Evolutionary conservation across 2,329 filamentous ascomycete species (phyloP).

Genomic region (Hypoxylon sp.): DNA sequence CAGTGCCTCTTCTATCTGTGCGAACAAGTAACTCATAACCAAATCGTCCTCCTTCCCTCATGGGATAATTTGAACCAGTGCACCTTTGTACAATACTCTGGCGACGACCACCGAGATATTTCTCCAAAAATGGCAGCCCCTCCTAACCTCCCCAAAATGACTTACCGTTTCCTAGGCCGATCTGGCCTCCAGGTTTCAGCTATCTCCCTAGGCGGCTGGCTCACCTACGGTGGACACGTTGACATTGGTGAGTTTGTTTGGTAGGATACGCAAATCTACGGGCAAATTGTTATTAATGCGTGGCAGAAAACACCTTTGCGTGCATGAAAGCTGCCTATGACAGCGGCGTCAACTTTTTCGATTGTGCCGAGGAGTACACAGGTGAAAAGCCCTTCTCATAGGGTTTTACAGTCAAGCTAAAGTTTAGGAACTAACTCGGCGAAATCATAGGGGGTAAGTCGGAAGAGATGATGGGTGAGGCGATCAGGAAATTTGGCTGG

Average conservation of each 20-base stretch:
- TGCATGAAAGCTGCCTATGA: conserved; percentile 75
- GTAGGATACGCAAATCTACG: background rate
- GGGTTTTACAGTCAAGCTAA: background rate
- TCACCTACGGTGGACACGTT: conserved; percentile 82
- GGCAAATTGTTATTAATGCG: conserved; percentile 23
- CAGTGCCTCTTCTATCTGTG: conserved; percentile 2
- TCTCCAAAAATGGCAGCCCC: conserved; percentile 34
- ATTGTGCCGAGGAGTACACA: conserved; percentile 66
- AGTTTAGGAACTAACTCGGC: conserved; percentile 2
- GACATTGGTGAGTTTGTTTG: conserved; percentile 68
- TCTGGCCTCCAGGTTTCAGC: conserved; percentile 81
- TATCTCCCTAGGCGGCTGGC: conserved; percentile 79
- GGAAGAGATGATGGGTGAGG: conserved; percentile 74
- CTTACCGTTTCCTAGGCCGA: conserved; percentile 79
- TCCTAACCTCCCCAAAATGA: conserved; percentile 66
- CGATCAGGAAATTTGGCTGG: conserved; percentile 72
- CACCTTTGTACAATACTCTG: background rate
- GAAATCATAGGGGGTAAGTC: conserved; percentile 71
- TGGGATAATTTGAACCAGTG: background rate
- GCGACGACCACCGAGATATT: background rate
- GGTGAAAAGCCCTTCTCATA: conserved; percentile 34
- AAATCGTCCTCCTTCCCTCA: background rate
- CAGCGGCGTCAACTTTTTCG: conserved; percentile 74
- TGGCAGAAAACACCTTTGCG: conserved; percentile 69
- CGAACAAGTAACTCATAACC: background rate